Percentiles rank a stretch among this genome's conserved stretches.
Evolutionary conservation across 768 basidiomycete genomes (phyloP).

Genomic region (Scleroderma bovista): DNA sequence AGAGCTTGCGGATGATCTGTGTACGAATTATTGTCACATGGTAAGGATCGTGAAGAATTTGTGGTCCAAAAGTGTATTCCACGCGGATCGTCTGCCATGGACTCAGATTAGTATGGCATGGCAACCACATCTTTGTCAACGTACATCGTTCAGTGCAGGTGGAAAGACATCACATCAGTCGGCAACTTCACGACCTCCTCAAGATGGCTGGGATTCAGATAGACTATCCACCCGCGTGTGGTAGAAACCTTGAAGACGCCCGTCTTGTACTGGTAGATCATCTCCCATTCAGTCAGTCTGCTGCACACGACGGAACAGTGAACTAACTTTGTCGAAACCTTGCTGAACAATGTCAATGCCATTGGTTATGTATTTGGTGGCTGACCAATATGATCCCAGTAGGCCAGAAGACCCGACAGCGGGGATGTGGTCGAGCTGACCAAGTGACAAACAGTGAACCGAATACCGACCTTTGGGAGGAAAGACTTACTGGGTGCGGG

Average conservation of each 20-base stretch:
- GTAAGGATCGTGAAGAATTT: conserved; percentile 18
- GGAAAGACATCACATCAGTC: not conserved
- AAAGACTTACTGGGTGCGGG: too few relatives aligned
- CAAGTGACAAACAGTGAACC: too few relatives aligned
- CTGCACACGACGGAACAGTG: not conserved
- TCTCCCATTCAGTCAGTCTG: too few relatives aligned
- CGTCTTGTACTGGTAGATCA: not conserved
- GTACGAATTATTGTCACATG: conserved; percentile 25
- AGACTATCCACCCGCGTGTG: not conserved
- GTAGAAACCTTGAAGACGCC: not conserved
- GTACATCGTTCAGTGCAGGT: not conserved
- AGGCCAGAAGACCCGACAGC: conserved; percentile 21
- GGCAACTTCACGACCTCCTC: not conserved
- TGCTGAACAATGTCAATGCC: conserved; percentile 21
- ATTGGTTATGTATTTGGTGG: conserved; percentile 11
- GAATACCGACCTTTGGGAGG: not conserved
- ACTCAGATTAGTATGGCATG: too few relatives aligned
- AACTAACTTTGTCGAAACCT: conserved; percentile 26
- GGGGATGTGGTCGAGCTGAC: conserved; percentile 25
- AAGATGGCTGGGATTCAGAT: not conserved
- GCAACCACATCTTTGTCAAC: too few relatives aligned
- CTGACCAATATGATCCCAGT: conserved; percentile 23
- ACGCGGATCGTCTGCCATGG: not conserved
- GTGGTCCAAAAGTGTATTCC: not conserved
- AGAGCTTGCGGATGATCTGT: conserved; percentile 34